Evolutionary conservation across 2,329 filamentous ascomycete species (phyloP).

Genomic region (Boeremia exigua): DNA sequence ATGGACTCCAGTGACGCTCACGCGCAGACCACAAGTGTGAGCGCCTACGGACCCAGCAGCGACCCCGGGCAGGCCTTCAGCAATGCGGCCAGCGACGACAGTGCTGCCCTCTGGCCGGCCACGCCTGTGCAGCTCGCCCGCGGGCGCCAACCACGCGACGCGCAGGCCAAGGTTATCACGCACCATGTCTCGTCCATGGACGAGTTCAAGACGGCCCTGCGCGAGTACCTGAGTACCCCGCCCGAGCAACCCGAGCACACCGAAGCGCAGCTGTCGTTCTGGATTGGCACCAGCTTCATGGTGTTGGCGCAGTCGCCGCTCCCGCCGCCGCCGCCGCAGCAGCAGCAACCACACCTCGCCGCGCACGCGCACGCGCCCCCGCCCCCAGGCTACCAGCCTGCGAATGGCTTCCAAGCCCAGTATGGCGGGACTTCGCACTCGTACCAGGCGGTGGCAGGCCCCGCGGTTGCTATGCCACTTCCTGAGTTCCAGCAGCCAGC

Average conservation of each 20-base stretch:
- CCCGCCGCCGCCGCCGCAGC: constrained; percentile 1
- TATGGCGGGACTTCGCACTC: constrained; percentile 8
- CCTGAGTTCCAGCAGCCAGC: constrained; percentile 19
- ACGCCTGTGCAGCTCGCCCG: constrained; percentile 41
- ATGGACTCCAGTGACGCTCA: constrained; percentile 31
- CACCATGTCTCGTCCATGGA: constrained; percentile 42
- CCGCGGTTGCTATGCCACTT: constrained; percentile 33
- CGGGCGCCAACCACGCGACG: constrained; percentile 48
- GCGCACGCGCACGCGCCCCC: constrained; percentile 26
- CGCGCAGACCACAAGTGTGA: constrained; percentile 7
- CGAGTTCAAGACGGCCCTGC: constrained; percentile 46
- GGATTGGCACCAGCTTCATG: constrained; percentile 45
- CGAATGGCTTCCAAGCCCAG: constrained; percentile 17
- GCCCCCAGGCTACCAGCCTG: constrained; percentile 39
- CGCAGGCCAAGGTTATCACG: constrained; percentile 40
- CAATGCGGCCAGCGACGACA: constrained; percentile 20
- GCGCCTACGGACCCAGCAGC: constrained; percentile 1
- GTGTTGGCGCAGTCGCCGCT: constrained; percentile 27
- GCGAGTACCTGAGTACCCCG: constrained; percentile 42
- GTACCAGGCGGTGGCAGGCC: constrained; percentile 35
- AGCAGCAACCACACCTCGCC: constrained; percentile 5
- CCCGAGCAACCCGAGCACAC: constrained; percentile 47
- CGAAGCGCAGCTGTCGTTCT: constrained; percentile 48
- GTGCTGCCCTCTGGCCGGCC: constrained; percentile 26
- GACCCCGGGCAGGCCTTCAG: background rate